Conservation (phyloP, 2,329 filamentous ascomycete species). For the Trichoderma oligosporum region DNA sequence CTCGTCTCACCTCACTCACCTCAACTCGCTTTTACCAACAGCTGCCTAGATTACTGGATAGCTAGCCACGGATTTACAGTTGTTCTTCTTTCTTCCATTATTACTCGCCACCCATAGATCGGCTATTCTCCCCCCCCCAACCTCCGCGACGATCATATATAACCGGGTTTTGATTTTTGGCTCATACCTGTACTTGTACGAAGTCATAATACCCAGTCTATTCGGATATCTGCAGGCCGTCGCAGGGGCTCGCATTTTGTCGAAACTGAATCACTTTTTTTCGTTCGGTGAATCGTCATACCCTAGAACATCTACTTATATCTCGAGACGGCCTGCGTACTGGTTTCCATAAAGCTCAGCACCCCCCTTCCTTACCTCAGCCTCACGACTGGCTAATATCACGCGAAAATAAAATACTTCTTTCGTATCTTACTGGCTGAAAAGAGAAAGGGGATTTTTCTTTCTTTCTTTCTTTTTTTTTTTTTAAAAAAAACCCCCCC, state of each 20-base stretch:
- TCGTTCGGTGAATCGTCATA: slow-evolving; percentile 10
- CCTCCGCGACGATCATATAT: slow-evolving; percentile 6
- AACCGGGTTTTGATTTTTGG: not conserved
- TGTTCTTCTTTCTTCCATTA: not conserved
- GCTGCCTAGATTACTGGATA: not conserved
- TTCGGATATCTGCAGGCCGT: not conserved
- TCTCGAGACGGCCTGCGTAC: not conserved
- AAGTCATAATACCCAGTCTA: not conserved
- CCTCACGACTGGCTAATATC: slow-evolving; percentile 12
- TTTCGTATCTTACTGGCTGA: slow-evolving; percentile 5
- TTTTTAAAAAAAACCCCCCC: no score
- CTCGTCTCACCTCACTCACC: slow-evolving; percentile 16
- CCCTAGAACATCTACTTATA: slow-evolving; percentile 3
- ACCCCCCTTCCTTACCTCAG: not conserved
- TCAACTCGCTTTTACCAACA: not conserved
- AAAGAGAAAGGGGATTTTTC: no score
- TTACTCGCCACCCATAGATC: not conserved
- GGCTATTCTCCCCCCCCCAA: not conserved
- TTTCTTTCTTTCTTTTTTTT: no score
- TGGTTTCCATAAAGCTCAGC: not conserved
- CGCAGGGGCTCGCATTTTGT: not conserved
- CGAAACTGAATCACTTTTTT: not conserved
- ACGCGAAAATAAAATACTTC: not conserved
- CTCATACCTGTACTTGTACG: not conserved
- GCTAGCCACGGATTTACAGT: not conserved